Conservation (phyloP, 345 rosid species). For the Populus deltoides region DNA sequence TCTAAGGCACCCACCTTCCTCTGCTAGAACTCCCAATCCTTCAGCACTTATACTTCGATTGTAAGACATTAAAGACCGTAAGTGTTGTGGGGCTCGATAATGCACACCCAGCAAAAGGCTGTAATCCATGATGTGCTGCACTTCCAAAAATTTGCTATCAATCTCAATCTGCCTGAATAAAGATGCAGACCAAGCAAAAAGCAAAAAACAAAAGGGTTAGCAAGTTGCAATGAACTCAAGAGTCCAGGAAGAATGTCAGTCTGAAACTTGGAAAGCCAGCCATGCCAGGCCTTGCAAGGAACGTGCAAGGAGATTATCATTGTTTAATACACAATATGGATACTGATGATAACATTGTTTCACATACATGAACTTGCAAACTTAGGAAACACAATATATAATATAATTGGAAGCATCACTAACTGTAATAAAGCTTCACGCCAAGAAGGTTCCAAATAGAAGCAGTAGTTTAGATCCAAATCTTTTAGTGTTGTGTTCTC, state of each 20-base stretch:
- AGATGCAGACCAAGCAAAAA: slow-evolving; percentile 8
- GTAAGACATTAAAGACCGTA: slow-evolving; percentile 47
- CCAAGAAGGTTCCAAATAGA: slow-evolving; percentile 95
- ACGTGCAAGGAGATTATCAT: not conserved
- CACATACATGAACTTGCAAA: not conserved
- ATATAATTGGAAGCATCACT: slow-evolving; percentile 22
- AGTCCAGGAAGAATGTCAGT: not conserved
- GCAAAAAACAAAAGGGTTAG: not conserved
- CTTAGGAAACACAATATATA: not conserved
- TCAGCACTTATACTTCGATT: slow-evolving; percentile 45
- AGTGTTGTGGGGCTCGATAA: slow-evolving; percentile 94
- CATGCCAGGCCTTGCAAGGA: not conserved
- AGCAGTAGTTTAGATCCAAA: slow-evolving; percentile 78
- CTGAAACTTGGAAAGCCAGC: slow-evolving; percentile 3
- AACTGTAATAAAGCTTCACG: slow-evolving; percentile 76
- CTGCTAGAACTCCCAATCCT: slow-evolving; percentile 78
- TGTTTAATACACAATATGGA: too few species aligned
- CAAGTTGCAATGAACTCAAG: not conserved
- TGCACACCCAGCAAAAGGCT: slow-evolving; percentile 97
- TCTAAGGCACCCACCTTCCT: slow-evolving; percentile 57
- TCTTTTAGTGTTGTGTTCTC: slow-evolving; percentile 95
- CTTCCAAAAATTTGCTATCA: slow-evolving; percentile 82
- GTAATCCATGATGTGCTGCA: slow-evolving; percentile 89
- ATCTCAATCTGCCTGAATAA: slow-evolving; percentile 73
- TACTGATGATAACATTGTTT: too few species aligned